phyloP scores from a whole-genome alignment of 768 basidiomycete species.

The Myochromella boudieri region DNA sequence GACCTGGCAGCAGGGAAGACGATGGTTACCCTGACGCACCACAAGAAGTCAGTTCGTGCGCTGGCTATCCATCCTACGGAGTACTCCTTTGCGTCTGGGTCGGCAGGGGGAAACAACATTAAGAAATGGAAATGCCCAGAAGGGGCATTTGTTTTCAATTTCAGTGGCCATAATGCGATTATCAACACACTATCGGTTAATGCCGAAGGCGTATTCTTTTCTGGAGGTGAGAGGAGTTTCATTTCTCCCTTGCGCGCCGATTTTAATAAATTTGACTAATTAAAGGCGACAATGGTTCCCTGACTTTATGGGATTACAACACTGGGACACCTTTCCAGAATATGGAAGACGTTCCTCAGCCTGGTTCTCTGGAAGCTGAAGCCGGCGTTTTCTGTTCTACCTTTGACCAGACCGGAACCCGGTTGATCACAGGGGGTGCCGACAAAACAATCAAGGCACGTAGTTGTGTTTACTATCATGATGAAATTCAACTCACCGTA shows the following conservation, averaged over 20 bases:
- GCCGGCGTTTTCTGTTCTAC: constrained; percentile 96
- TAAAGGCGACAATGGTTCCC: constrained; percentile 88
- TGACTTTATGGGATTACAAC: constrained; percentile 93
- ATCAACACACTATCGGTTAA: constrained; percentile 96
- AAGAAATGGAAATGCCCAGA: constrained; percentile 99
- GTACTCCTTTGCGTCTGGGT: constrained; percentile 93
- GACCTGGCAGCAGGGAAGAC: constrained; percentile 98
- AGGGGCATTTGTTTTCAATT: constrained; percentile 94
- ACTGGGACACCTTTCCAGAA: constrained; percentile 96
- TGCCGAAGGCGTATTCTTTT: constrained; percentile 95
- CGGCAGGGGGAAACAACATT: constrained; percentile 99
- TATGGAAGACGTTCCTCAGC: constrained; percentile 91
- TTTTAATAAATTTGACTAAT: neutral
- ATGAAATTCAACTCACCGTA: constrained; percentile 4
- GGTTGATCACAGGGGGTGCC: constrained; percentile 93
- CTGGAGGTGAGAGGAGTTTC: constrained; percentile 66
- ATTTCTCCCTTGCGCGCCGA: neutral
- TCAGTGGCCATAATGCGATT: constrained; percentile 94
- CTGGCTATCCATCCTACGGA: constrained; percentile 95
- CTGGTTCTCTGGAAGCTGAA: constrained; percentile 97
- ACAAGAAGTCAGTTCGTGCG: constrained; percentile 96
- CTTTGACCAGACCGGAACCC: constrained; percentile 93
- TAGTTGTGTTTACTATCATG: constrained; percentile 9
- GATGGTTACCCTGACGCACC: constrained; percentile 95
- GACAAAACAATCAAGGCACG: constrained; percentile 98